Evolutionary conservation across 164 flowering plant species (phyloP), one percentile per base, ranked within the genome.

Genomic region (Cinnamomum chago): DNA sequence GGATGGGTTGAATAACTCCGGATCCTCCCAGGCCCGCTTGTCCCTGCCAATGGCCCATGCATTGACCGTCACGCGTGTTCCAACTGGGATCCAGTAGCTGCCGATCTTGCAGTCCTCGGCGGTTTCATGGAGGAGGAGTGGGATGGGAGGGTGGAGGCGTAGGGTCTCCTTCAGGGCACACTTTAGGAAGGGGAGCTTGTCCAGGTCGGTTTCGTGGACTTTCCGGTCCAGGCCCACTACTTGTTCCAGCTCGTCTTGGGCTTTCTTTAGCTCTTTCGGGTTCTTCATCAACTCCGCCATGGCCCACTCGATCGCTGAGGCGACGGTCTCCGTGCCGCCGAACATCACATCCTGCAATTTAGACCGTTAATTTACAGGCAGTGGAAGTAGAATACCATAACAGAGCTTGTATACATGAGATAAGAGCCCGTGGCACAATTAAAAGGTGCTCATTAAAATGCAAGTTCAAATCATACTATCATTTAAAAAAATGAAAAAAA

Each of bases 311-410:
- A 93, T 88, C 1, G 92, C 93, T 2, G 97, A 93, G 3, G 97
- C 97, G 55, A 93, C 94, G n/a, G 97, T 91, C 67, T 93, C 96
- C 0, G 94, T 91, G 5, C 97, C 97, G 20, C 96, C 97, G 74
- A 93, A 93, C 97, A 93, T 93, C 11, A 93, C 94, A 55, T 92
- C 97, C 97, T 92, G 79, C 35, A 17, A 23, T 6, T 40, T 30
- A 40, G 47, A 40, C 47, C 11, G 47, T 40, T 40, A 40, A 40
- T 40, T 1, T 7, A 40, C 10, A 5, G 6, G 1, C 6, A 33
- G 6, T 3, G 40, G 6, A 33, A 33, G 40, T 33, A 33, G 47
- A 7, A 40, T 40, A 5, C 47, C 11, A 40, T 40, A 7, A 0
- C 5, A 40, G 47, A 40, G 11, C 47, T 40, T 40, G 0, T 40